phyloP scores from a whole-genome alignment of 306 rosid genomes.

The Casuarina cunninghamiana region DNA sequence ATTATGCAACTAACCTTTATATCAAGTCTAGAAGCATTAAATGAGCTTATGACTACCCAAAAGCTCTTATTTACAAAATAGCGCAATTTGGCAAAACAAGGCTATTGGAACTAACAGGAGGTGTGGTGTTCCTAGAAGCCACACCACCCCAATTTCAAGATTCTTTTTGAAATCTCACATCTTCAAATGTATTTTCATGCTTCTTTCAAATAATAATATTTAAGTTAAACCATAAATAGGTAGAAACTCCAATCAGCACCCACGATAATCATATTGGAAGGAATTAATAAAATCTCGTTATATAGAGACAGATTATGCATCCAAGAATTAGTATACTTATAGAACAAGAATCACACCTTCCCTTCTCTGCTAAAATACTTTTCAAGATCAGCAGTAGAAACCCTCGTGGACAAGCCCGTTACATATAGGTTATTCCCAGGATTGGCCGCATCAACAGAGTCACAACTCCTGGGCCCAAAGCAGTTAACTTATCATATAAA shows the following conservation, averaged over 20 bases:
- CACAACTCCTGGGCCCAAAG: conserved; percentile 36
- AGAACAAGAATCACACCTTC: conserved; percentile 30
- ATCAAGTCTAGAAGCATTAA: not conserved
- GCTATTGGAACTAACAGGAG: not conserved
- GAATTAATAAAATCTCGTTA: not conserved
- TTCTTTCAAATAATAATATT: not conserved
- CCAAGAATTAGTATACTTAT: not conserved
- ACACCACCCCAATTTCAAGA: not conserved
- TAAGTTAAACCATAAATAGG: not conserved
- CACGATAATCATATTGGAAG: not conserved
- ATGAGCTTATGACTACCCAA: not conserved
- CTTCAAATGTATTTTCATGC: not conserved
- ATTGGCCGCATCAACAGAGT: conserved; percentile 30
- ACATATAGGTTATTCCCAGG: conserved; percentile 57
- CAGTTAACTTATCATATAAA: conserved; percentile 17
- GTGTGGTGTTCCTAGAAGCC: not conserved
- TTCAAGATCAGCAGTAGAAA: conserved; percentile 38
- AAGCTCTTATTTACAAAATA: not conserved
- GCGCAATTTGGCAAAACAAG: not conserved
- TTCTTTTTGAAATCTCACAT: not conserved
- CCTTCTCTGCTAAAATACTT: conserved; percentile 43
- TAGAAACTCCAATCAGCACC: not conserved
- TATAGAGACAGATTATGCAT: not conserved
- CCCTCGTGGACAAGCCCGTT: conserved; percentile 50
- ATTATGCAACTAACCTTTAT: too few relatives aligned